Evolutionary conservation across 1,139 yeast species (phyloP).

Genomic region (Hyphopichia pseudoburtonii): DNA sequence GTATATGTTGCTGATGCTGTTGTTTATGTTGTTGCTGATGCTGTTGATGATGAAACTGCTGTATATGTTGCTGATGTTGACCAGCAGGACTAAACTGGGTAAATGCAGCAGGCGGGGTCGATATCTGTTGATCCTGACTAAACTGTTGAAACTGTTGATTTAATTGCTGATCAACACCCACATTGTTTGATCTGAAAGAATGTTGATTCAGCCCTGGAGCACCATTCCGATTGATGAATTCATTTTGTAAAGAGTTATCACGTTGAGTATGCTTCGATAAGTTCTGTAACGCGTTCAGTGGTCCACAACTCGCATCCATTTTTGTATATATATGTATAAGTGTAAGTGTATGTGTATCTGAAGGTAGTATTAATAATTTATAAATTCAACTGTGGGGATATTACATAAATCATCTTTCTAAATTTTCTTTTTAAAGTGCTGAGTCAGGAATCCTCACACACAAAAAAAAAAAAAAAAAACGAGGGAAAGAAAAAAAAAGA

Average conservation of each 20-base stretch:
- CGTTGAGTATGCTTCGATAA: constrained; percentile 33
- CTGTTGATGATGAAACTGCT: too few species aligned
- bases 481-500: too few species aligned
- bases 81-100: too few species aligned
- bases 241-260: constrained; percentile 34
- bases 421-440: too few species aligned
- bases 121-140: constrained; percentile 22
- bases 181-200: constrained; percentile 9
- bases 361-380: too few species aligned
- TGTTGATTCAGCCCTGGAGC: constrained; percentile 6
- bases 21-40: constrained; percentile 8
- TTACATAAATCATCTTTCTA: too few species aligned
- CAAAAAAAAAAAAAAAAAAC: too few species aligned
- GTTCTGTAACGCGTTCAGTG: constrained; percentile 36
- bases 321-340: neutral
- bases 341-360: too few species aligned
- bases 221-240: constrained; percentile 12
- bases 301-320: constrained; percentile 41
- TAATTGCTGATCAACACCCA: constrained; percentile 25
- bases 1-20: constrained; percentile 11
- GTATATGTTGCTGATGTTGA: too few species aligned
- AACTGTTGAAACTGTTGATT: constrained; percentile 39
- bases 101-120: too few species aligned
- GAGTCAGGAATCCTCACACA: too few species aligned
- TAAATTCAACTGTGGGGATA: too few species aligned